A percentile compares a stretch with the other conserved stretches of the same genome.
These are phyloP conservation scores for Mortierella polycephala DNA, from an alignment of 371 early-diverging fungal species.

Conservation along the genomic window DNA sequence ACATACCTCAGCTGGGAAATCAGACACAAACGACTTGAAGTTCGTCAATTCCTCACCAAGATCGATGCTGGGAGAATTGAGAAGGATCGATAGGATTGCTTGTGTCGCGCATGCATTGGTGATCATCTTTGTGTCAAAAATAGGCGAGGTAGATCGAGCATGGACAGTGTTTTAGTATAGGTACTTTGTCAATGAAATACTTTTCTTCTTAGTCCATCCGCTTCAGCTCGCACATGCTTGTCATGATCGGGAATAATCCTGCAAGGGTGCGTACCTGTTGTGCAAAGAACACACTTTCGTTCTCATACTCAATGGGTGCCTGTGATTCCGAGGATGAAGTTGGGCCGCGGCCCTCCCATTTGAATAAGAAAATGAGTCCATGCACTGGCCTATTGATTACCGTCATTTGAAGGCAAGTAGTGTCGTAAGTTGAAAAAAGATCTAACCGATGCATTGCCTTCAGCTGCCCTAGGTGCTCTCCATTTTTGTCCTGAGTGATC, in stretches of 20 bases:
- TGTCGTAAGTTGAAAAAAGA: background rate
- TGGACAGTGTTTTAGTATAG: background rate
- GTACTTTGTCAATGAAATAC: background rate
- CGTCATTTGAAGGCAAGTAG: background rate
- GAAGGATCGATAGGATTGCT: slow-evolving; percentile 87
- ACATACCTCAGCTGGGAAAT: slow-evolving; percentile 83
- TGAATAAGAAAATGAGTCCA: slow-evolving; percentile 93
- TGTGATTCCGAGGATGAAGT: slow-evolving; percentile 44
- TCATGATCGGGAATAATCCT: too few relatives aligned
- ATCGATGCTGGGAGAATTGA: slow-evolving; percentile 78
- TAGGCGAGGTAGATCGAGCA: too few relatives aligned
- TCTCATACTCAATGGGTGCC: slow-evolving; percentile 53
- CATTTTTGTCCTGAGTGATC: background rate
- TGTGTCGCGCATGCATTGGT: slow-evolving; percentile 96
- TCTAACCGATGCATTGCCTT: background rate
- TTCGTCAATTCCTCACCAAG: slow-evolving; percentile 76
- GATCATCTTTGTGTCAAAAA: slow-evolving; percentile 59
- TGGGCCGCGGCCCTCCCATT: slow-evolving; percentile 72
- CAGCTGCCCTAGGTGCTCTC: slow-evolving; percentile 1
- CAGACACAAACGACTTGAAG: slow-evolving; percentile 83
- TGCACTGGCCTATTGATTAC: slow-evolving; percentile 69
- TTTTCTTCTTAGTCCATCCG: too few relatives aligned
- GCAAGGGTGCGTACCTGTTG: slow-evolving; percentile 62
- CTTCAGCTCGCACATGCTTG: background rate
- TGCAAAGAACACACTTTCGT: slow-evolving; percentile 78